A percentile compares a stretch with the other conserved stretches of the same genome.
phyloP scores from a whole-genome alignment of 2,329 filamentous ascomycete species.

The Fonsecaea pugnacius region DNA sequence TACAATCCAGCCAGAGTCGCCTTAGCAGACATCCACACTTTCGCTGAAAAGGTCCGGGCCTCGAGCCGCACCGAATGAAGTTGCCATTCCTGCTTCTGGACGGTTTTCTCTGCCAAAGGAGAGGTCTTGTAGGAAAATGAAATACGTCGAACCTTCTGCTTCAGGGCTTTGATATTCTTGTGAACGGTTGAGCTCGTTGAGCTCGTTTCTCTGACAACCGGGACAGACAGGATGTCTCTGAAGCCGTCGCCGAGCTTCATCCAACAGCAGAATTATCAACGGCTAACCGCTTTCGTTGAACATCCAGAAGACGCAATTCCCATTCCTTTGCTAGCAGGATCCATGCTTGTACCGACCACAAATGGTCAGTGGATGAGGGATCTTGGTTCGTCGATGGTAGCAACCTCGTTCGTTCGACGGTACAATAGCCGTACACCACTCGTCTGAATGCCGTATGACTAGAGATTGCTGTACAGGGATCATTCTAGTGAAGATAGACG shows the following conservation, averaged over 20 bases:
- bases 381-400: not conserved
- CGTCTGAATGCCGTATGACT: not conserved
- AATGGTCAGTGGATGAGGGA: not conserved
- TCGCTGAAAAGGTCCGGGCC: not conserved
- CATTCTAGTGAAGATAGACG: not conserved
- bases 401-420: not conserved
- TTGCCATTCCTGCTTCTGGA: not conserved
- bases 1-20: too few species aligned
- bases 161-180: too few species aligned
- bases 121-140: not conserved
- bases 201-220: too few species aligned
- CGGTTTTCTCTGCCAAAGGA: not conserved
- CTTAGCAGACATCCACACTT: not conserved
- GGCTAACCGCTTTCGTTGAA: not conserved
- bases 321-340: not conserved
- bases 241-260: not conserved
- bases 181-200: too few species aligned
- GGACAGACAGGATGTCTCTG: not conserved
- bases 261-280: not conserved
- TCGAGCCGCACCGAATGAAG: not conserved
- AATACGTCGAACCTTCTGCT: too few species aligned
- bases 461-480: not conserved
- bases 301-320: not conserved
- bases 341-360: not conserved
- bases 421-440: not conserved